phyloP scores from a whole-genome alignment of 768 basidiomycete species.

The Lactarius sp. region DNA sequence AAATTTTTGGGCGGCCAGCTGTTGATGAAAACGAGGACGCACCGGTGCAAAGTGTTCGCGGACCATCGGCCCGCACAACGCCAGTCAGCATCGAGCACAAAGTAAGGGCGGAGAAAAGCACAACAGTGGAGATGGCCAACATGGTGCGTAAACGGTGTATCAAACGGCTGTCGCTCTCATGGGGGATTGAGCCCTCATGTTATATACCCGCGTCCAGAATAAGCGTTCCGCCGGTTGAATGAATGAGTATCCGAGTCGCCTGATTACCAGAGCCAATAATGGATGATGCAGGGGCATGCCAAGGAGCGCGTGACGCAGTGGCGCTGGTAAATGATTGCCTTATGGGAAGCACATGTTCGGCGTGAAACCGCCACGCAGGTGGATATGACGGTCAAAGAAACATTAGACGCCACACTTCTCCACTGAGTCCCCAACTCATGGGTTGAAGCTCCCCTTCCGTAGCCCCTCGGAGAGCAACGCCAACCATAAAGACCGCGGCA shows the following conservation, averaged over 20 bases:
- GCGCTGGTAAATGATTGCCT: not conserved
- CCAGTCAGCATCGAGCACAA: not conserved
- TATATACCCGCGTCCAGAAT: not conserved
- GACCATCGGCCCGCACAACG: constrained; percentile 11
- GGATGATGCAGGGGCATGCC: not conserved
- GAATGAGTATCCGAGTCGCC: not conserved
- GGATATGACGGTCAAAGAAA: too few species aligned
- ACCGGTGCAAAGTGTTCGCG: constrained; percentile 7
- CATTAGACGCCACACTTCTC: too few species aligned
- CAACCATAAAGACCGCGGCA: too few species aligned
- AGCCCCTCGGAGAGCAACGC: too few species aligned
- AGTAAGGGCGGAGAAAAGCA: constrained; percentile 3
- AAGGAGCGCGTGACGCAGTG: not conserved
- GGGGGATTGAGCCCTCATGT: not conserved
- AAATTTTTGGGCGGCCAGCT: not conserved
- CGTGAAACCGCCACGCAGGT: too few species aligned
- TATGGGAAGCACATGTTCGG: too few species aligned
- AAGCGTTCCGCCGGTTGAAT: not conserved
- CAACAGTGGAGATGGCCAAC: not conserved
- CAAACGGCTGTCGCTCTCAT: too few species aligned
- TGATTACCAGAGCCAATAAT: not conserved
- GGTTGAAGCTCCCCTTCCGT: too few species aligned
- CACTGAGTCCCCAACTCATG: too few species aligned
- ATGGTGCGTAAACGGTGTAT: not conserved
- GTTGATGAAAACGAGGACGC: not conserved